Evolutionary conservation across 148 eudicot genomes (phyloP).

Genomic region (Linanthus parryae): DNA sequence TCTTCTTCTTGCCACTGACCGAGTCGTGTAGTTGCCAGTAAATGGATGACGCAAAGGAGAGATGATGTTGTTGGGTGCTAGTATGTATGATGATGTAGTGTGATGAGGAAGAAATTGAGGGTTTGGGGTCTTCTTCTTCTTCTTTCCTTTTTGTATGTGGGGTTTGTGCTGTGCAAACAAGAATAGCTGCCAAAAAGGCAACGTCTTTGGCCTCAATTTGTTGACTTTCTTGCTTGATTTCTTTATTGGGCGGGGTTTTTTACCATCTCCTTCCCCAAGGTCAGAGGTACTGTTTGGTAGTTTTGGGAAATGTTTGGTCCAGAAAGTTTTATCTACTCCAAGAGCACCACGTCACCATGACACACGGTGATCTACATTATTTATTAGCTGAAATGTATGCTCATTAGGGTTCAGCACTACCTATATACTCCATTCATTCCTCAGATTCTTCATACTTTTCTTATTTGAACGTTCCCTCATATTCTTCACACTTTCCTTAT

Average conservation of each 20-base stretch:
- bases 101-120: slow-evolving; percentile 2
- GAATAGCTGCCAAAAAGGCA: slow-evolving; percentile 14
- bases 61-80: not conserved
- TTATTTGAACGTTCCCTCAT: no score
- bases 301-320: no score
- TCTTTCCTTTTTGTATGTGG: no score
- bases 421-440: no score
- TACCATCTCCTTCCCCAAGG: not conserved
- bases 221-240: slow-evolving; percentile 27
- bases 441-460: no score
- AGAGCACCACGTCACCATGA: no score
- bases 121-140: not conserved
- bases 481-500: no score
- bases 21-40: not conserved
- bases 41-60: not conserved
- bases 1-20: not conserved
- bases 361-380: no score
- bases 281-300: slow-evolving; percentile 7
- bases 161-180: slow-evolving; percentile 6
- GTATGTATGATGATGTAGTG: not conserved
- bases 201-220: slow-evolving; percentile 9
- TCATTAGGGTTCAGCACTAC: no score
- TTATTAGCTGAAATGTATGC: no score
- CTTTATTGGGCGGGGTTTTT: slow-evolving; percentile 1
- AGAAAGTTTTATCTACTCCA: no score